Conservation (phyloP, 768 basidiomycete genomes). For the Tylopilus cervinicoccineus region DNA sequence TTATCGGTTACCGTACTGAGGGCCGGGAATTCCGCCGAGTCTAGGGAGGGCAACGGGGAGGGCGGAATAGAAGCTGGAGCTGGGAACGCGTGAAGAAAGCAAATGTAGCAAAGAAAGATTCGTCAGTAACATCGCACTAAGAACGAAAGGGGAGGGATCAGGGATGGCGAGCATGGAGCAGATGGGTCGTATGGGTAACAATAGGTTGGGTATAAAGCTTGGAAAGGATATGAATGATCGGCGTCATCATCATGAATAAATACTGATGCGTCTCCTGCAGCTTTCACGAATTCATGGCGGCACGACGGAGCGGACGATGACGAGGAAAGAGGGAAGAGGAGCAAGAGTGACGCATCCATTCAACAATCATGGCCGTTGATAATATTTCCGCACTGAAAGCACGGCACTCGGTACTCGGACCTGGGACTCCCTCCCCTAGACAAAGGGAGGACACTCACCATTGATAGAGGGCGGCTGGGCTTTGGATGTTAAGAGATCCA, state of each 20-base stretch:
- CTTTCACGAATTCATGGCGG: conserved; percentile 28
- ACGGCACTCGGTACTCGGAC: conserved; percentile 86
- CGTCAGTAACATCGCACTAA: conserved; percentile 42
- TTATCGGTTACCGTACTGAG: conserved; percentile 32
- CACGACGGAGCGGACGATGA: conserved; percentile 22
- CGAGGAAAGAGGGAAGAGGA: conserved; percentile 19
- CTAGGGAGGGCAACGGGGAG: conserved; percentile 47
- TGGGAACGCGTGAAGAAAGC: conserved; percentile 20
- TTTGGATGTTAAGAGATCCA: conserved; percentile 29
- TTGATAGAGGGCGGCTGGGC: conserved; percentile 28
- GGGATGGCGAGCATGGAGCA: conserved; percentile 14
- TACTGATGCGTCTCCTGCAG: conserved; percentile 21
- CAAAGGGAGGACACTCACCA: conserved; percentile 64
- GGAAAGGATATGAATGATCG: conserved; percentile 12
- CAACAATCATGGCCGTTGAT: conserved; percentile 60
- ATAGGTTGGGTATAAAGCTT: conserved; percentile 5
- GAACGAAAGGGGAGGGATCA: conserved; percentile 40
- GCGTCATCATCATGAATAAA: conserved; percentile 22
- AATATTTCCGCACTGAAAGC: conserved; percentile 86
- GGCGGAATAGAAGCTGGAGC: conserved; percentile 36
- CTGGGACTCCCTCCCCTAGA: conserved; percentile 73
- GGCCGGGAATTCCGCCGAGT: conserved; percentile 75
- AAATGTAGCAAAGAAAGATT: conserved; percentile 22
- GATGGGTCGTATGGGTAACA: conserved; percentile 6
- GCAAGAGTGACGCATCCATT: conserved; percentile 32